Evolutionary conservation across 2,329 filamentous ascomycete genomes (phyloP).

Genomic region (Zalaria obscura): DNA sequence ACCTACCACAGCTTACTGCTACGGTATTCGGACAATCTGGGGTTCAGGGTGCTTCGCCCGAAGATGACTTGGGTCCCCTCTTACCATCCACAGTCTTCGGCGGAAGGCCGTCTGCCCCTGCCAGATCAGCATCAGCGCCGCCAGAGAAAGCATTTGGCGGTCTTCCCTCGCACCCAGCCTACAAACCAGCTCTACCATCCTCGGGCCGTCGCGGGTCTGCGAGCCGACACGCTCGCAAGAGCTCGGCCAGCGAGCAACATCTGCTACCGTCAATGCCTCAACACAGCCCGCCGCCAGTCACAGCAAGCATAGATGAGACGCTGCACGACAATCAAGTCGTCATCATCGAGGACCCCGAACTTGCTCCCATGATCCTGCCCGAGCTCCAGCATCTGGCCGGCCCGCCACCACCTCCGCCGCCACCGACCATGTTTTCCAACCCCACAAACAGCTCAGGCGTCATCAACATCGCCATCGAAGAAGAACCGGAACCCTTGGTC

Average conservation of each 20-base stretch:
- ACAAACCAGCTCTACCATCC: constrained; percentile 16
- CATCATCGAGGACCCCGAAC: constrained; percentile 21
- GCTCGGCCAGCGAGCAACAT: constrained; percentile 25
- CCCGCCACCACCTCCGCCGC: constrained; percentile 30
- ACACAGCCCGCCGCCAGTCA: constrained; percentile 22
- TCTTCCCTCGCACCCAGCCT: constrained; percentile 17
- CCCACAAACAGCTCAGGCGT: constrained; percentile 11
- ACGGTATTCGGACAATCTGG: constrained; percentile 5
- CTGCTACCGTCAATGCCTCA: constrained; percentile 6
- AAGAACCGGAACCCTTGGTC: constrained; percentile 11
- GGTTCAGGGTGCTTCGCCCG: constrained; percentile 20
- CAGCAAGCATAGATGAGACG: constrained; percentile 40
- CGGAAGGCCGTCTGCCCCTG: constrained; percentile 20
- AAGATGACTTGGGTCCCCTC: constrained; percentile 30
- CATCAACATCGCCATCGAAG: constrained; percentile 34
- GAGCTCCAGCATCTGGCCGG: constrained; percentile 46
- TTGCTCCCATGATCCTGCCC: constrained; percentile 32
- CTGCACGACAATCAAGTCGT: constrained; percentile 31
- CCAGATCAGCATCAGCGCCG: constrained; percentile 33
- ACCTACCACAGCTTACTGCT: constrained; percentile 16
- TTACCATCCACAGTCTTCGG: constrained; percentile 34
- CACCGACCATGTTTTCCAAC: constrained; percentile 16
- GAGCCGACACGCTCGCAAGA: constrained; percentile 24
- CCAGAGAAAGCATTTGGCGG: constrained; percentile 23
- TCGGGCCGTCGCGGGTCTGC: constrained; percentile 23